These are phyloP conservation scores for Colletotrichum theobromicola DNA, from an alignment of 2,329 filamentous ascomycete species.

Conservation along the genomic window DNA sequence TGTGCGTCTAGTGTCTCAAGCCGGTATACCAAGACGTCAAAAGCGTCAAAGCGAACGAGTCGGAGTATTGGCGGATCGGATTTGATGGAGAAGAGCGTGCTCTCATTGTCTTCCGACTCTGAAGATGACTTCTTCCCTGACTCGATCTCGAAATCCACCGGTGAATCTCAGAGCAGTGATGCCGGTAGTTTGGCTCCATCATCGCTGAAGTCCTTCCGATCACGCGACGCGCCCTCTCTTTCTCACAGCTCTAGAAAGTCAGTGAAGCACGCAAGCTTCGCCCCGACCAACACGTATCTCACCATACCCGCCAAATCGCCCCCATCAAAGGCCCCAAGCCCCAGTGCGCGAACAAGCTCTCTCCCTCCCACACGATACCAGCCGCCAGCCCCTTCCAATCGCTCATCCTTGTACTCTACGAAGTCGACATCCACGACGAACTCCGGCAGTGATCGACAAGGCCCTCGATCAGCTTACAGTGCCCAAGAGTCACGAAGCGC, in stretches of 20 bases:
- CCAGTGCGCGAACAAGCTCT: constrained; percentile 33
- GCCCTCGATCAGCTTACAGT: constrained; percentile 30
- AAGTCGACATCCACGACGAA: constrained; percentile 39
- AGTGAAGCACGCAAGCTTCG: constrained; percentile 45
- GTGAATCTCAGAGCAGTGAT: constrained; percentile 14
- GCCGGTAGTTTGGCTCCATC: constrained; percentile 5
- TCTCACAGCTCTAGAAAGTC: constrained; percentile 34
- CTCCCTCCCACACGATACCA: constrained; percentile 23
- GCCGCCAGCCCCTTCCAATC: constrained; percentile 21
- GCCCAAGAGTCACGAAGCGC: constrained; percentile 46
- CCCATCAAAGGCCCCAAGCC: constrained; percentile 22
- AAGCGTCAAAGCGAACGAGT: constrained; percentile 54
- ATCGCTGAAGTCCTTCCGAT: constrained; percentile 11
- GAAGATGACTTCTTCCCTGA: constrained; percentile 51
- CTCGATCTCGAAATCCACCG: constrained; percentile 30
- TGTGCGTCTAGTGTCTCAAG: constrained; percentile 55
- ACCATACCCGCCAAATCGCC: constrained; percentile 40
- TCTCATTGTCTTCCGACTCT: constrained; percentile 63
- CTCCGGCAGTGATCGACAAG: constrained; percentile 37
- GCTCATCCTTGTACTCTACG: constrained; percentile 39
- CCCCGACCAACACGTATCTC: constrained; percentile 46
- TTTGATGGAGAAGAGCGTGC: constrained; percentile 58
- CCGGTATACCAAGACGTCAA: constrained; percentile 59
- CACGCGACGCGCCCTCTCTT: constrained; percentile 27
- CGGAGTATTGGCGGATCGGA: constrained; percentile 56